Evolutionary conservation across 331 rosid genomes (phyloP), one percentile per base, ranked within the genome.

Genomic region (Pyrus hybrid): DNA sequence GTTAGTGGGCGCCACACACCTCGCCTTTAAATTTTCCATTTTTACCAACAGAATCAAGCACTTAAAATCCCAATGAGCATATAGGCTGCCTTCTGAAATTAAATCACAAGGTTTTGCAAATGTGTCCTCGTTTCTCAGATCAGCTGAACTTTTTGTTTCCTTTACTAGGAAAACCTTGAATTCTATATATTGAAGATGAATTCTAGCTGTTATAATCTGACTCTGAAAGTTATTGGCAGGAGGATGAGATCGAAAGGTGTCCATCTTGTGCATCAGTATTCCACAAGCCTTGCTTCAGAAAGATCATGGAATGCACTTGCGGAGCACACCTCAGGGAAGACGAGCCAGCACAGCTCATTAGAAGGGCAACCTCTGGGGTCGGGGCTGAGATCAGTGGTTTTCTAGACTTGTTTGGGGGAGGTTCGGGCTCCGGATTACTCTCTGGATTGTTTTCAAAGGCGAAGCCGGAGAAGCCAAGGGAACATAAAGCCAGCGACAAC

Each of bases 251-350:
- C 30, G 91, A 87, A 78, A 88, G 80, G 80, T 95, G 99, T 78
- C 68, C 77, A 43, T 74, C 91, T 37, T 95, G 98, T 72, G 87
- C 83, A 69, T 79, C 88, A 16, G 80, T 87, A 68, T 92, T 95
- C 86, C 99, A 91, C 75, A 89, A 83, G 82, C 87, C 67, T 73
- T 95, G 98, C 88, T 88, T 88, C 80, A 76, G 63, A 77, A 95
- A 92, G 90, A 82, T 91, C 73, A 78, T 58, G 13, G 76, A 60
- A 60, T 95, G 98, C 75, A 81, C 85, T 49, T 95, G 99, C 69
- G 98, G 93, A 10, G 85, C 70, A 8, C 75, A 51, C 65, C 90
- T 88, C 29, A 70, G 84, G 80, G 75, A 49, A 22, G 88, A 85
- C 9, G 86, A 81, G 80, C 81, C 84, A 12, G 76, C 66, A 77